Percentiles rank a stretch among this genome's conserved stretches.
phyloP scores from a whole-genome alignment of 148 eudicot species.

The Cornus florida region DNA sequence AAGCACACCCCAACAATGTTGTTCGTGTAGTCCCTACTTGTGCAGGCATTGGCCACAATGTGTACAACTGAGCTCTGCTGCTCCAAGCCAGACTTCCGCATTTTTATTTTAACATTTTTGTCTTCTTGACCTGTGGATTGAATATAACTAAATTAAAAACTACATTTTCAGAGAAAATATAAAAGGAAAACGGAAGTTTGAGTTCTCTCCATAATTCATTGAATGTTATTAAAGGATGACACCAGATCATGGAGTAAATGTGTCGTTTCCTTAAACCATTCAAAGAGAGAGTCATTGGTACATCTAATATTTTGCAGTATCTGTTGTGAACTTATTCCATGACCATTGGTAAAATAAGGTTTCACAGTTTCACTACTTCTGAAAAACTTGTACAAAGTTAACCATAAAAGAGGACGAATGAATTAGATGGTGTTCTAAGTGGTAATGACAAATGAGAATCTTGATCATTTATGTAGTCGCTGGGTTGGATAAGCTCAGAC shows the following conservation, averaged over 20 bases:
- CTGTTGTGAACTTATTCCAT: conserved; percentile 1
- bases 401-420: neutral
- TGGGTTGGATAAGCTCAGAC: neutral
- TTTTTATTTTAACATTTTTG: conserved; percentile 34
- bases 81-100: conserved; percentile 16
- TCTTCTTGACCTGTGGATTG: conserved; percentile 36
- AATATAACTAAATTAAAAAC: neutral
- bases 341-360: neutral
- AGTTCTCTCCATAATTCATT: too few species aligned
- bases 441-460: too few species aligned
- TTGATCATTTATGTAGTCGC: neutral
- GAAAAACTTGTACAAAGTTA: neutral
- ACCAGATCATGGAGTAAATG: neutral
- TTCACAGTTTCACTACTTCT: neutral
- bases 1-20: conserved; percentile 40
- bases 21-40: conserved; percentile 31
- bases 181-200: neutral
- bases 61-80: conserved; percentile 15
- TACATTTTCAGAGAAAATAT: neutral
- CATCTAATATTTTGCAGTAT: too few species aligned
- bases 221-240: too few species aligned
- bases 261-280: too few species aligned
- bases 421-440: neutral
- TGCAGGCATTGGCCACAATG: conserved; percentile 37
- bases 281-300: too few species aligned